Base-by-base conservation (phyloP, 768 basidiomycete genomes). In the Podaxis sp. region DNA sequence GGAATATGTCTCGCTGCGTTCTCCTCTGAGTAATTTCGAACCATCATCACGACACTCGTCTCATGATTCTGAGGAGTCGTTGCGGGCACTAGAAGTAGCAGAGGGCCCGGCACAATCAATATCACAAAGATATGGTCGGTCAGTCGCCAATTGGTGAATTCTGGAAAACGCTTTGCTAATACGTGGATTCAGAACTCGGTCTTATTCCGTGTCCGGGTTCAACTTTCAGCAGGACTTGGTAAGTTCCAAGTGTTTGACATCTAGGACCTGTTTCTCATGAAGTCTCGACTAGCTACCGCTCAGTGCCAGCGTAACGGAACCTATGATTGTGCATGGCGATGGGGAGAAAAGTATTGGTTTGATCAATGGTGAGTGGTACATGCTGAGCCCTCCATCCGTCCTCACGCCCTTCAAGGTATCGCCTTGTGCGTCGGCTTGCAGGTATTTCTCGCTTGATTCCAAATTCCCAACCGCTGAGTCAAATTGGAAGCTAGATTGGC, bases 341-440 rank as follows among this genome's bases (percentile, higher is more conserved):
- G 75, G 79, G 28, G 91, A 93, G 70, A 95, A 92, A 73, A 91
- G 75, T 66, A 85, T 96, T 8, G 83, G 88, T 12, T 73, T 96
- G 24, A 68, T 92, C 28, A 92, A 93, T 68, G 92, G 94, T 89
- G 68, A 62, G 84, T 71, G 53, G n/a, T 49, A 33, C 33, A 33
- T 20, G 24, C n/a, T 33, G 4, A 44, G 44, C 8, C 50, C 20
- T 15, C 63, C 26, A 20, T 30, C 33, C 41, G 56, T 48, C 40
- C 37, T 28, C 59, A 55, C 24, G 55, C 33, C 38, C 24, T 38
- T 26, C 4, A 65, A 93, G 94, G 91, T n/a, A 85, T 96, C 66
- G 94, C 91, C 30, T 77, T 97, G 48, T 84, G 95, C 65, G 87
- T 91, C 17, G 93, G 95, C 6, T 74, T 86, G 67, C 94, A 96